A percentile compares a stretch with the other conserved stretches of the same genome.
Evolutionary conservation across 371 early-diverging fungal genomes (phyloP).

Genomic region (Fennellomyces sp.): DNA sequence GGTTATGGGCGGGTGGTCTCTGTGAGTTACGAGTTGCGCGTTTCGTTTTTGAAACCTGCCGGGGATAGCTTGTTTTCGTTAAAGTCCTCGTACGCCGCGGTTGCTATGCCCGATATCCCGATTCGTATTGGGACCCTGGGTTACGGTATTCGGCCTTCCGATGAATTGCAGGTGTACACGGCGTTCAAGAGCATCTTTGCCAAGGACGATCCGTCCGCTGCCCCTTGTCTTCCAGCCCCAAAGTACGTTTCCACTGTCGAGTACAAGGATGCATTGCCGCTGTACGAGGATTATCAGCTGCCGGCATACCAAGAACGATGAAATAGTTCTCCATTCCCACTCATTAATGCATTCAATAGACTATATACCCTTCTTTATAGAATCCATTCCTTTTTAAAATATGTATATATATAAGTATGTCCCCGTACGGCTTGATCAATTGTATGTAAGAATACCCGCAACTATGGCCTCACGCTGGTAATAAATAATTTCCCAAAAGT

Average conservation of each 20-base stretch:
- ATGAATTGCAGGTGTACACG: conserved; percentile 30
- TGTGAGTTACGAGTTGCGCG: conserved; percentile 22
- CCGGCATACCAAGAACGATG: conserved; percentile 62
- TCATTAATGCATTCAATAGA: background rate
- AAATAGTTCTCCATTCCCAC: background rate
- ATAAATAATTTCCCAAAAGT: no score
- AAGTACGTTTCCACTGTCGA: conserved; percentile 26
- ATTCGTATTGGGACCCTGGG: conserved; percentile 36
- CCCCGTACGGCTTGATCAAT: no score
- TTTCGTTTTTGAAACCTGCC: conserved; percentile 12
- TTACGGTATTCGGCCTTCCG: conserved; percentile 29
- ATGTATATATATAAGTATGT: no score
- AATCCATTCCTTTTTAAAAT: background rate
- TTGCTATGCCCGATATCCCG: conserved; percentile 16
- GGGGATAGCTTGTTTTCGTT: background rate
- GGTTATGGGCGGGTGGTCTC: conserved; percentile 29
- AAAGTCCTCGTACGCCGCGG: background rate
- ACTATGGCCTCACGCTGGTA: no score
- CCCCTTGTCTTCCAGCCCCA: conserved; percentile 18
- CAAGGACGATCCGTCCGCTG: conserved; percentile 6
- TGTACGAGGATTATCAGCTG: conserved; percentile 40
- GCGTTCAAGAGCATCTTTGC: conserved; percentile 8
- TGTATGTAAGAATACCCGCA: no score
- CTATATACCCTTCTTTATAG: background rate
- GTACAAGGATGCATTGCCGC: conserved; percentile 33